Evolutionary conservation across 1,139 yeast species (phyloP).

Genomic region (Arxiozyma heterogenica): DNA sequence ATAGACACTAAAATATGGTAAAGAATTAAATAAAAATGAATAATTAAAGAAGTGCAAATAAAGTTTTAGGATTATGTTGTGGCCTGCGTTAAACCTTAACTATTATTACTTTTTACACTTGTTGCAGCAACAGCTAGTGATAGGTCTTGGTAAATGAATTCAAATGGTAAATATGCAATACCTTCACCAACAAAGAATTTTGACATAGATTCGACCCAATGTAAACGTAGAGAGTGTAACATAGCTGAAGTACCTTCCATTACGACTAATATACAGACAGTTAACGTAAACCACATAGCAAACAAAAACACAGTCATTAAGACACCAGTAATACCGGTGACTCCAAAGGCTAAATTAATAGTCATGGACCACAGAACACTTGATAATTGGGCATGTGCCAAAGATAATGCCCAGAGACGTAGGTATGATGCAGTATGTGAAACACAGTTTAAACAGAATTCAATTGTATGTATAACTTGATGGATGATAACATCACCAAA

Average conservation of each 20-base stretch:
- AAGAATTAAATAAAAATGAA: not conserved
- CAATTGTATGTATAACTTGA: conserved; percentile 72
- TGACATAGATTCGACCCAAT: conserved; percentile 85
- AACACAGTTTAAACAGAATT: conserved; percentile 69
- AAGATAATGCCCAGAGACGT: conserved; percentile 70
- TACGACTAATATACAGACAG: conserved; percentile 62
- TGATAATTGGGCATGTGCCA: conserved; percentile 72
- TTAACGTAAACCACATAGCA: conserved; percentile 71
- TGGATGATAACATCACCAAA: conserved; percentile 74
- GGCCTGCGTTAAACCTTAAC: not conserved
- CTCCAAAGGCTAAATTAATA: conserved; percentile 46
- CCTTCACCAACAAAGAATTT: conserved; percentile 83
- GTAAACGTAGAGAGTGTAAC: conserved; percentile 75
- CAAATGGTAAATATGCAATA: conserved; percentile 57
- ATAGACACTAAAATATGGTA: not conserved
- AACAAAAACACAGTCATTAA: conserved; percentile 38
- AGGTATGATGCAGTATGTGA: conserved; percentile 73
- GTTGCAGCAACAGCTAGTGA: conserved; percentile 3
- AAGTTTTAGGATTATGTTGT: not conserved
- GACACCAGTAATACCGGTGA: conserved; percentile 57
- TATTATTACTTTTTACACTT: not conserved
- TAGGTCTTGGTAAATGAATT: conserved; percentile 37
- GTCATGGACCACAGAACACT: conserved; percentile 76
- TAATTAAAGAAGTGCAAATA: not conserved
- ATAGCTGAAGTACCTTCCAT: conserved; percentile 88